Evolutionary conservation across 208 protist genomes (phyloP).

Genomic region (Acanthamoeba healyi): DNA sequence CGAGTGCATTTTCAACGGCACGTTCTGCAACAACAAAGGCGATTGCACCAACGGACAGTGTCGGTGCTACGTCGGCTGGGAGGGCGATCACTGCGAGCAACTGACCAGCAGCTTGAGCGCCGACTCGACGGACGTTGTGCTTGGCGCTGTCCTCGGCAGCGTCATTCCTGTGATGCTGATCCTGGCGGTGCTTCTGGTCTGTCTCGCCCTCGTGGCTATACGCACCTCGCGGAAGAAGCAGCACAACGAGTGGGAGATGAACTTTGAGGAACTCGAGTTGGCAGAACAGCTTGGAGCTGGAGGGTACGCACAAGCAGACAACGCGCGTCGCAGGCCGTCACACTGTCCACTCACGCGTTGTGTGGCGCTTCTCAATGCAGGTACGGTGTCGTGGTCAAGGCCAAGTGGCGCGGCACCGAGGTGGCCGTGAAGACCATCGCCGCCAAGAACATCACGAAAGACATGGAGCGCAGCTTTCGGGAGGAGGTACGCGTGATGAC

Average conservation of each 20-base stretch:
- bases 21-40: constrained; percentile 10
- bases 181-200: not conserved
- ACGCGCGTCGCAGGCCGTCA: not conserved
- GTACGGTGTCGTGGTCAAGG: not conserved
- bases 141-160: not conserved
- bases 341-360: not conserved
- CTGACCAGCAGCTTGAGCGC: not conserved
- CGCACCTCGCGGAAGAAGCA: not conserved
- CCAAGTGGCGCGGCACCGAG: constrained; percentile 75
- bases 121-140: not conserved
- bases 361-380: not conserved
- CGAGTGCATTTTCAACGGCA: not conserved
- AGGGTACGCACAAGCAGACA: constrained; percentile 47
- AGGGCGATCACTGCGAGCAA: not conserved
- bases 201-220: not conserved
- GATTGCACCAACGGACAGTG: not conserved
- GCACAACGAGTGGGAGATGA: constrained; percentile 13
- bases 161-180: not conserved
- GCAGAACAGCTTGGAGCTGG: constrained; percentile 61
- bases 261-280: constrained; percentile 26
- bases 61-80: not conserved
- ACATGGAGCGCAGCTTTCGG: constrained; percentile 54
- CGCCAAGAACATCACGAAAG: not conserved
- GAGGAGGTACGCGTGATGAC: constrained; percentile 82
- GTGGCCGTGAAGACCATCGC: constrained; percentile 78